Base-by-base conservation (phyloP, 2,329 filamentous ascomycete genomes). In the Thermothelomyces thermophilus region DNA sequence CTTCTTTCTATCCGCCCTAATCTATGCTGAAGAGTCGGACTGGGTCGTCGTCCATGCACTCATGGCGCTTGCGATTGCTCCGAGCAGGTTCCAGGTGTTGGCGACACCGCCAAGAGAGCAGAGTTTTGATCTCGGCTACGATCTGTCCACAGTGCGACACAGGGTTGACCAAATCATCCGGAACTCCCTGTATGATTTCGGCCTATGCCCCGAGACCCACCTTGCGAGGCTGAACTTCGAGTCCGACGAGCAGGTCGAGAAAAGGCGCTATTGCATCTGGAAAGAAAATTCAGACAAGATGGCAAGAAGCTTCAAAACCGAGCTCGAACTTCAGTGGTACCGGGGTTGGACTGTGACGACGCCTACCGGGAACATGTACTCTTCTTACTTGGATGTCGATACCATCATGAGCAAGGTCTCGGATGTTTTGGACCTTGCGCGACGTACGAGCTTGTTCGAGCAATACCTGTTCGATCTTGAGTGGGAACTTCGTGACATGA, bases 1-100 rank as follows among this genome's bases (percentile, higher is more conserved):
- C 6, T 56, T 57, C 41, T 56, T 56, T 22, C 46, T 58, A 6
- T 39, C 55, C n/a, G 34, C 22, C 2, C 34, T 58, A 13, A 10
- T 56, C 7, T 48, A 49, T 33, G 51, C 53, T 13, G 4, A 53
- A 13, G 11, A 26, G 5, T 37, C 43, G 3, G 22, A 26, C 36
- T 45, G 36, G 37, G 51, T 53, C 11, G 10, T 56, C 4, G 39
- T 58, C 7, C 56, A 57, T 36, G 37, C 46, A 2, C 13, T 58
- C 19, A 46, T 57, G 50, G 49, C 48, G 5, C 22, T 58, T 8
- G 40, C 42, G 5, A 56, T 16, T 28, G n/a, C 30, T 11, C 16
- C 8, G 3, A 7, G 8, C 13, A 42, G 30, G 14, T 50, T 35
- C n/a, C 17, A n/a, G 1, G 0, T 16, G 10, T 14, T 14, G n/a